These are phyloP conservation scores for Opeltia flavorubescens DNA, from an alignment of 495 filamentous ascomycete genomes.

Conservation along the genomic window DNA sequence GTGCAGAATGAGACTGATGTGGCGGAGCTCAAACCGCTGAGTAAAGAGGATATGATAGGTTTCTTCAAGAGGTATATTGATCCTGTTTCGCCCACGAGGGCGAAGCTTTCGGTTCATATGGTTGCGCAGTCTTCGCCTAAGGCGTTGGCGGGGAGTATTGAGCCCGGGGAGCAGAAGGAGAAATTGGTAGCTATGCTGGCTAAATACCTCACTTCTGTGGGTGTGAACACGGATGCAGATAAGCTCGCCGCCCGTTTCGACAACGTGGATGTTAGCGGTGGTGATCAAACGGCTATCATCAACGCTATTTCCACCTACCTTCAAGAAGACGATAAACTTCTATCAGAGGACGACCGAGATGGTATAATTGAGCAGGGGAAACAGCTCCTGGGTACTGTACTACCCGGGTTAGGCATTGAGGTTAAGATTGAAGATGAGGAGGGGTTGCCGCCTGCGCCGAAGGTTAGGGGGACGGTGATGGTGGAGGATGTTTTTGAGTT, in stretches of 20 bases:
- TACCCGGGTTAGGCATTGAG: slow-evolving; percentile 23
- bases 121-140: slow-evolving; percentile 49
- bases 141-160: slow-evolving; percentile 20
- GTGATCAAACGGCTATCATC: slow-evolving; percentile 29
- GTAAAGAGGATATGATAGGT: slow-evolving; percentile 60
- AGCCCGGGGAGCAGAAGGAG: slow-evolving; percentile 37
- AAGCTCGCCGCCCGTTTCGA: slow-evolving; percentile 31
- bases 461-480: slow-evolving; percentile 24
- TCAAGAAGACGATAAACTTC: slow-evolving; percentile 28
- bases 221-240: slow-evolving; percentile 29
- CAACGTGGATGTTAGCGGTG: slow-evolving; percentile 29
- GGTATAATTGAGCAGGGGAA: slow-evolving; percentile 32
- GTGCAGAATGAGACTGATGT: slow-evolving; percentile 67
- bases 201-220: slow-evolving; percentile 37
- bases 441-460: slow-evolving; percentile 12
- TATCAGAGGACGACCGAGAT: slow-evolving; percentile 27
- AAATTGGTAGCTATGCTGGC: slow-evolving; percentile 34
- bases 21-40: slow-evolving; percentile 54
- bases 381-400: slow-evolving; percentile 23
- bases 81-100: slow-evolving; percentile 55
- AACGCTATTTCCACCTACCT: slow-evolving; percentile 36
- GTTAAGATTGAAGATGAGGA: slow-evolving; percentile 12
- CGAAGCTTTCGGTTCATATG: slow-evolving; percentile 74
- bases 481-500: slow-evolving; percentile 65
- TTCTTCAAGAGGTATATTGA: slow-evolving; percentile 71